These are phyloP conservation scores for Sporisorium sorghi DNA, from an alignment of 1,284 basidiomycete species.

Conservation along the genomic window DNA sequence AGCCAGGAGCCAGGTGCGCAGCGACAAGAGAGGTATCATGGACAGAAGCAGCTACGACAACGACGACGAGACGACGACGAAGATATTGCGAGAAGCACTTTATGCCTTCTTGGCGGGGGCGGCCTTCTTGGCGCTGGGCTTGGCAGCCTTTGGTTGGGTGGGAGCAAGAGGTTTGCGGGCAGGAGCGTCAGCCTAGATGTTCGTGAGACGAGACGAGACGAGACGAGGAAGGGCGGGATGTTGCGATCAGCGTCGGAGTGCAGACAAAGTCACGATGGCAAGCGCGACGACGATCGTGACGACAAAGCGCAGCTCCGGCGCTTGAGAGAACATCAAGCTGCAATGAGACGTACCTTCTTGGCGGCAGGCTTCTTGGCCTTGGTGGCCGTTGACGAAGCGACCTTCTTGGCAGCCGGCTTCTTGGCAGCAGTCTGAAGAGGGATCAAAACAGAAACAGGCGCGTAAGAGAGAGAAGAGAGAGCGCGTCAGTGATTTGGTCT, in stretches of 20 bases:
- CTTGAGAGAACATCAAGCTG: background rate
- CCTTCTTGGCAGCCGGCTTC: slow-evolving; percentile 59
- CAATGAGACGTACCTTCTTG: slow-evolving; percentile 56
- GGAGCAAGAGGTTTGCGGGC: slow-evolving; percentile 52
- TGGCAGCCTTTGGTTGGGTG: slow-evolving; percentile 58
- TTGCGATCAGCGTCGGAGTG: slow-evolving; percentile 43
- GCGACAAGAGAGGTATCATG: slow-evolving; percentile 41
- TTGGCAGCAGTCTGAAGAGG: slow-evolving; percentile 39
- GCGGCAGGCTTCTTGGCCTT: slow-evolving; percentile 66
- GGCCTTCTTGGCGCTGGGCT: slow-evolving; percentile 67
- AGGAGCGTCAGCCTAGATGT: slow-evolving; percentile 51
- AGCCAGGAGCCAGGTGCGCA: slow-evolving; percentile 18
- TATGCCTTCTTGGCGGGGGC: slow-evolving; percentile 60
- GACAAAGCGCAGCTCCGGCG: slow-evolving; percentile 15
- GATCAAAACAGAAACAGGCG: background rate
- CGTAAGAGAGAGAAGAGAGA: background rate
- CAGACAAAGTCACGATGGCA: slow-evolving; percentile 6
- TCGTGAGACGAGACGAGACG: slow-evolving; percentile 24
- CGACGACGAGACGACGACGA: slow-evolving; percentile 5
- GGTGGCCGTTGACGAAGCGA: slow-evolving; percentile 53
- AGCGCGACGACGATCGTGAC: slow-evolving; percentile 11
- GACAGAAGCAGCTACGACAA: slow-evolving; percentile 26
- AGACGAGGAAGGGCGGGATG: too few species aligned
- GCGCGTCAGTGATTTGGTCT: background rate
- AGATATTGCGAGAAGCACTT: slow-evolving; percentile 7